Evolutionary conservation across 306 rosid species (phyloP).

Genomic region (Cucumis melo): DNA sequence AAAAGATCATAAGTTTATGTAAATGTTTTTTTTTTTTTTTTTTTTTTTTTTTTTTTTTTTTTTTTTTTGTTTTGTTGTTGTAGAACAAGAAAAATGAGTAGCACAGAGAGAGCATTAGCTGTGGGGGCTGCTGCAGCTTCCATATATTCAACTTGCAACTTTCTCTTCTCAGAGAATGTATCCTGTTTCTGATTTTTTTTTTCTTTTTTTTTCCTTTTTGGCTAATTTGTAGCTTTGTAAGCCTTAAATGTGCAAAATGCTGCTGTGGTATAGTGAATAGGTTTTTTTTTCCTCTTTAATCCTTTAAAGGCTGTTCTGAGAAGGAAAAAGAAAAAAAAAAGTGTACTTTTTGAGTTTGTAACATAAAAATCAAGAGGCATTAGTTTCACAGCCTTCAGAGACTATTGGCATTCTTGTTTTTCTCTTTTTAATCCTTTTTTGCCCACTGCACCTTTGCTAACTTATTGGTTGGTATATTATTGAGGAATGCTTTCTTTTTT

Average conservation of each 20-base stretch:
- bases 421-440: not conserved
- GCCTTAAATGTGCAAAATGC: not conserved
- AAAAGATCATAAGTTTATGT: not conserved
- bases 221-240: not conserved
- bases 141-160: constrained; percentile 86
- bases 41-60: too few species aligned
- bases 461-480: not conserved
- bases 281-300: not conserved
- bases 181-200: constrained; percentile 21
- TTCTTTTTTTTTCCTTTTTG: not conserved
- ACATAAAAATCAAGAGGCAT: not conserved
- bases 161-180: constrained; percentile 38
- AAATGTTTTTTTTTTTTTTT: not conserved
- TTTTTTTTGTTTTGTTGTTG: too few species aligned
- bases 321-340: not conserved
- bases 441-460: not conserved
- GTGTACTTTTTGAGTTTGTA: not conserved
- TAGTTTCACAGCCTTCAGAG: not conserved
- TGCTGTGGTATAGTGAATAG: not conserved
- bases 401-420: not conserved
- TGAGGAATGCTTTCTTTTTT: too few species aligned
- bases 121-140: constrained; percentile 95
- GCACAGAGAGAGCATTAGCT: constrained; percentile 62
- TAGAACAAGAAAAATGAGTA: constrained; percentile 32
- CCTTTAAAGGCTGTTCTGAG: not conserved